Evolutionary conservation across 2,329 filamentous ascomycete genomes (phyloP).

Genomic region (Neobulgaria alba): DNA sequence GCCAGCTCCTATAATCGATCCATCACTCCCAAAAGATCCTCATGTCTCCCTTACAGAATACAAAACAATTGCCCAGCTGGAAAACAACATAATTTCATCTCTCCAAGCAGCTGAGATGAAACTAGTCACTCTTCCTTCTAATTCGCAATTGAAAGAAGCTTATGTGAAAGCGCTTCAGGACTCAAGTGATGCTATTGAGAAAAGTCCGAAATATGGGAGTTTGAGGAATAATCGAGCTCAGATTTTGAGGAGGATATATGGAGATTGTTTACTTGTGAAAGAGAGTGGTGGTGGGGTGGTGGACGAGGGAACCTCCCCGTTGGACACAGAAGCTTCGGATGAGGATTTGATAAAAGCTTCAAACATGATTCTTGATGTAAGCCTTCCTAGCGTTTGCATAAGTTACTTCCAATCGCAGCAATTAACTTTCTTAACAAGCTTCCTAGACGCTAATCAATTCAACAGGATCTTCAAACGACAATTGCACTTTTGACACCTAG

Average conservation of each 20-base stretch:
- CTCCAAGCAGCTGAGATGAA: slow-evolving; percentile 49
- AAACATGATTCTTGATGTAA: too few species aligned
- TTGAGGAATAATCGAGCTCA: slow-evolving; percentile 70
- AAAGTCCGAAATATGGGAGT: slow-evolving; percentile 59
- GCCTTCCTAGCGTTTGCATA: too few species aligned
- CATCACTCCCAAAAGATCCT: slow-evolving; percentile 44
- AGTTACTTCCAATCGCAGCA: too few species aligned
- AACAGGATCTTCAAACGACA: slow-evolving; percentile 24
- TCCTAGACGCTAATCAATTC: not conserved
- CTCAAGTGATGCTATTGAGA: slow-evolving; percentile 39
- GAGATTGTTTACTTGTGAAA: slow-evolving; percentile 44
- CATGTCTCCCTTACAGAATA: slow-evolving; percentile 46
- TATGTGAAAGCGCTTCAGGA: not conserved
- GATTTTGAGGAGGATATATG: slow-evolving; percentile 51
- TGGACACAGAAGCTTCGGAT: too few species aligned
- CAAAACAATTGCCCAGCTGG: slow-evolving; percentile 33
- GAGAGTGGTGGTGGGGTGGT: not conserved
- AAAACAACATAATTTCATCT: slow-evolving; percentile 44
- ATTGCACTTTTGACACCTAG: slow-evolving; percentile 44
- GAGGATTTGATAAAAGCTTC: too few species aligned
- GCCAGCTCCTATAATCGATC: slow-evolving; percentile 44
- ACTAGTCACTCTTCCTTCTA: slow-evolving; percentile 31
- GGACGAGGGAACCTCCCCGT: too few species aligned
- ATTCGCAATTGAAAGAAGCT: not conserved
- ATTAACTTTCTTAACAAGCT: too few species aligned